Conservation (phyloP, 148 eudicot species). For the Vaccinium myrtillus region DNA sequence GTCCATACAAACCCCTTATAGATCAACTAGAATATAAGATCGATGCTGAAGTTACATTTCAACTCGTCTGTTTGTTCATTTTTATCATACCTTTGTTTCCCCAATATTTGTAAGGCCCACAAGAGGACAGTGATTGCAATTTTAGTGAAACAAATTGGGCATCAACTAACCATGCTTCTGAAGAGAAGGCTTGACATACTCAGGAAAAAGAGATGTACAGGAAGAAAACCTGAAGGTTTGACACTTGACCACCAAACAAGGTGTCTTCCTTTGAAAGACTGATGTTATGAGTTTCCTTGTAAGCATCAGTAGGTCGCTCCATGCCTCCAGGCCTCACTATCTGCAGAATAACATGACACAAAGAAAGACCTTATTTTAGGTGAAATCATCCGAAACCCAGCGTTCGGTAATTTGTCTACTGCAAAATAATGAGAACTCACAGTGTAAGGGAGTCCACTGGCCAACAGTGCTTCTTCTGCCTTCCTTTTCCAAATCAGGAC, state of each 20-base stretch:
- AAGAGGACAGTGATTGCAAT: neutral
- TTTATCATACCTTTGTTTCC: neutral
- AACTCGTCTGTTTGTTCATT: neutral
- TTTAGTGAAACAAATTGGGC: neutral
- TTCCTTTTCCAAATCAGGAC: conserved; percentile 88
- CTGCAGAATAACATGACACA: conserved; percentile 33
- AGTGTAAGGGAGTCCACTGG: conserved; percentile 88
- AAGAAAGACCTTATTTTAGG: neutral
- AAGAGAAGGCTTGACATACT: neutral
- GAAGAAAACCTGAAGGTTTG: conserved; percentile 78
- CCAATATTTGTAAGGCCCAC: neutral
- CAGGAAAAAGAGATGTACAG: neutral
- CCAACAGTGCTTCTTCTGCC: conserved; percentile 85
- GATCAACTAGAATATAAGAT: conserved; percentile 1
- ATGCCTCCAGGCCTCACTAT: conserved; percentile 97
- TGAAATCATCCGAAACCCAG: neutral
- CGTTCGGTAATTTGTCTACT: neutral
- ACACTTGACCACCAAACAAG: conserved; percentile 87
- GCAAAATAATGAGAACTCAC: conserved; percentile 47
- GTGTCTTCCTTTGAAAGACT: conserved; percentile 72
- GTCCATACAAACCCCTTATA: conserved; percentile 1
- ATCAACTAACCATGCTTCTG: neutral
- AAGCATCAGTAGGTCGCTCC: conserved; percentile 94
- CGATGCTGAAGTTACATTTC: neutral
- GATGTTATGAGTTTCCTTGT: conserved; percentile 82